phyloP scores from a whole-genome alignment of 345 rosid species.

The Gynandropsis gynandra region DNA sequence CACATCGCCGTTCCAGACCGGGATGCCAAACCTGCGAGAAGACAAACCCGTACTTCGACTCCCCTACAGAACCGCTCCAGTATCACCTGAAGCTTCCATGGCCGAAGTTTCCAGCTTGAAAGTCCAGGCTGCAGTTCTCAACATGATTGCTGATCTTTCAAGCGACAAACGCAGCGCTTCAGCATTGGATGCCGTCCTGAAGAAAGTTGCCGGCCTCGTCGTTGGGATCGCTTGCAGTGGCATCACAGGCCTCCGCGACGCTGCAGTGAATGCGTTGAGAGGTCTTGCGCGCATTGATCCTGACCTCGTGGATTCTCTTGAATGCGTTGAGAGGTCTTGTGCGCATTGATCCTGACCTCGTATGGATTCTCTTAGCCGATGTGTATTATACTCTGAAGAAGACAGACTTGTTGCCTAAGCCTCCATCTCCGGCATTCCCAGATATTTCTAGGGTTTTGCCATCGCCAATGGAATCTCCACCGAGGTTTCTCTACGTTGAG shows the following conservation, averaged over 20 bases:
- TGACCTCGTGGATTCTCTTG: conserved; percentile 86
- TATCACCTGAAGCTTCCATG: conserved; percentile 31
- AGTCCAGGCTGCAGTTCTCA: conserved; percentile 69
- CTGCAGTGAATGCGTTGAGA: conserved; percentile 54
- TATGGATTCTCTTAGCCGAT: conserved; percentile 92
- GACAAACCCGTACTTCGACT: conserved; percentile 47
- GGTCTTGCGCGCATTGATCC: conserved; percentile 78
- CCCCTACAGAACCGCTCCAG: conserved; percentile 53
- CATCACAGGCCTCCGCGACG: conserved; percentile 52
- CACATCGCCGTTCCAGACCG: conserved; percentile 54
- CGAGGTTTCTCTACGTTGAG: conserved; percentile 51
- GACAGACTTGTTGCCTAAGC: conserved; percentile 32
- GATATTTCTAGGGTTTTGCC: conserved; percentile 36
- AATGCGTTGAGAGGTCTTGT: conserved; percentile 73
- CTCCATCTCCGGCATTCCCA: conserved; percentile 50
- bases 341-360: conserved; percentile 71
- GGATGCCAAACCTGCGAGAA: conserved; percentile 30
- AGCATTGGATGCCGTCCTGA: conserved; percentile 61
- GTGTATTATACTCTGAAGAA: conserved; percentile 59
- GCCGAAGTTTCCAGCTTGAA: conserved; percentile 74
- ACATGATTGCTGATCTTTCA: conserved; percentile 69
- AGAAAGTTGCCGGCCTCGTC: conserved; percentile 76
- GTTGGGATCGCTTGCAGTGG: conserved; percentile 85
- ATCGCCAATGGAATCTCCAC: conserved; percentile 33
- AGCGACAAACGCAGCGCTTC: conserved; percentile 55